phyloP scores from a whole-genome alignment of 1,139 yeast species.

The Taphrina flavorubra region DNA sequence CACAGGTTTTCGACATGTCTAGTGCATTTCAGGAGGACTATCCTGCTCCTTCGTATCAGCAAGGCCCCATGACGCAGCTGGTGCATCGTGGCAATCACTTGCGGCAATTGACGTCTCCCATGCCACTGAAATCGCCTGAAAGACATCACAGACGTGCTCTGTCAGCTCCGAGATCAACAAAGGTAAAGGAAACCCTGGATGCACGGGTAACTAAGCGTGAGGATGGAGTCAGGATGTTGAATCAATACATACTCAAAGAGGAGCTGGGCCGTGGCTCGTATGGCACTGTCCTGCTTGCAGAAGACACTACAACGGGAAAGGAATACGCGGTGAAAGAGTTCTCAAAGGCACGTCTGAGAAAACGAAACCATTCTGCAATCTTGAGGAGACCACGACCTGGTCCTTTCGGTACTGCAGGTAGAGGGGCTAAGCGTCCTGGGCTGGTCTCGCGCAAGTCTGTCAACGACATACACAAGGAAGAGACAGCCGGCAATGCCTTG shows the following conservation, averaged over 20 bases:
- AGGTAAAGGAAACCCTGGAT: constrained; percentile 51
- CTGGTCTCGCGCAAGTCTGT: constrained; percentile 50
- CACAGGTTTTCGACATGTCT: neutral
- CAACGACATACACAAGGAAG: constrained; percentile 55
- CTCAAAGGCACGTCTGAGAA: constrained; percentile 53
- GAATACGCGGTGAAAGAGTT: constrained; percentile 74
- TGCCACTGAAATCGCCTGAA: constrained; percentile 43
- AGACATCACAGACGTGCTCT: constrained; percentile 46
- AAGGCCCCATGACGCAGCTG: constrained; percentile 2
- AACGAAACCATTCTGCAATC: constrained; percentile 58
- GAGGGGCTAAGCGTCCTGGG: constrained; percentile 43
- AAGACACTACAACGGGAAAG: constrained; percentile 60
- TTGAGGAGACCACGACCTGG: constrained; percentile 48
- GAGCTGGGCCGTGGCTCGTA: constrained; percentile 86
- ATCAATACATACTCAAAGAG: constrained; percentile 64
- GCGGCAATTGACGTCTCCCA: constrained; percentile 33
- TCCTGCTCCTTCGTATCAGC: constrained; percentile 24
- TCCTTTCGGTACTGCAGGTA: constrained; percentile 14
- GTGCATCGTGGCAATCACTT: constrained; percentile 13
- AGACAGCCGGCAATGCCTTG: constrained; percentile 48
- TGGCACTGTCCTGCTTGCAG: constrained; percentile 85
- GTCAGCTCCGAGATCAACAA: constrained; percentile 42
- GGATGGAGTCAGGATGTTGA: constrained; percentile 51
- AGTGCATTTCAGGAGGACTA: constrained; percentile 31
- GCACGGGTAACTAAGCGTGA: constrained; percentile 51